phyloP scores from a whole-genome alignment of 1,139 yeast genomes.

The Hanseniaspora gamundiae region DNA sequence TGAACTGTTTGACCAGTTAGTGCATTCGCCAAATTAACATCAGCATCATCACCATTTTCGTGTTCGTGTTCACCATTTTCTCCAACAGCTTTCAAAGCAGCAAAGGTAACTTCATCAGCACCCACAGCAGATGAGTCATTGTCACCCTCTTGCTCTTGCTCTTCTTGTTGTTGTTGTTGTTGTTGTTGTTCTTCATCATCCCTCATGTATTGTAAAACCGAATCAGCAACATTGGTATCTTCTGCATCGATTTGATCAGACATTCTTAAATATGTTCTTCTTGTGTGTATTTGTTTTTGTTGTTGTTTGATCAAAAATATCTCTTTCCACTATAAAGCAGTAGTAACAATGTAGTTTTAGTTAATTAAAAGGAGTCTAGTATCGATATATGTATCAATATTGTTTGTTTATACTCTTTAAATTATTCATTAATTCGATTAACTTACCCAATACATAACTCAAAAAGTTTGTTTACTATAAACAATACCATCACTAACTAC shows the following conservation, averaged over 20 bases:
- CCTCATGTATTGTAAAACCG: constrained; percentile 1
- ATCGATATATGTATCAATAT: no score
- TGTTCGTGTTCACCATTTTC: constrained; percentile 10
- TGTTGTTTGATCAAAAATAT: no score
- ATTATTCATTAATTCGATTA: no score
- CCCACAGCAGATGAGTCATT: constrained; percentile 20
- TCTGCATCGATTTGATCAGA: constrained; percentile 5
- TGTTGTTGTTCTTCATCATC: constrained; percentile 7
- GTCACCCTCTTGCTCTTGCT: constrained; percentile 4
- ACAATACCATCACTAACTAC: no score
- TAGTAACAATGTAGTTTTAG: no score
- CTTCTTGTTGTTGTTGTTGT: constrained; percentile 10
- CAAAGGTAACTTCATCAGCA: constrained; percentile 23
- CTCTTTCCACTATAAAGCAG: no score
- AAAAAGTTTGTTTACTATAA: no score
- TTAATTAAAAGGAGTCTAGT: no score
- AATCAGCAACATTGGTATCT: constrained; percentile 10
- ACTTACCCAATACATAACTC: no score
- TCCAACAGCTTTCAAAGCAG: constrained; percentile 10
- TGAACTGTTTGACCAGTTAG: no score
- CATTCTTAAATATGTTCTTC: background rate
- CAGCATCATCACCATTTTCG: constrained; percentile 5
- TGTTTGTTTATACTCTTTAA: no score
- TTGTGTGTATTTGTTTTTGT: background rate
- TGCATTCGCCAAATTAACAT: constrained; percentile 6